phyloP scores from a whole-genome alignment of 495 filamentous ascomycete species.

The Aspergillus cavernicola region DNA sequence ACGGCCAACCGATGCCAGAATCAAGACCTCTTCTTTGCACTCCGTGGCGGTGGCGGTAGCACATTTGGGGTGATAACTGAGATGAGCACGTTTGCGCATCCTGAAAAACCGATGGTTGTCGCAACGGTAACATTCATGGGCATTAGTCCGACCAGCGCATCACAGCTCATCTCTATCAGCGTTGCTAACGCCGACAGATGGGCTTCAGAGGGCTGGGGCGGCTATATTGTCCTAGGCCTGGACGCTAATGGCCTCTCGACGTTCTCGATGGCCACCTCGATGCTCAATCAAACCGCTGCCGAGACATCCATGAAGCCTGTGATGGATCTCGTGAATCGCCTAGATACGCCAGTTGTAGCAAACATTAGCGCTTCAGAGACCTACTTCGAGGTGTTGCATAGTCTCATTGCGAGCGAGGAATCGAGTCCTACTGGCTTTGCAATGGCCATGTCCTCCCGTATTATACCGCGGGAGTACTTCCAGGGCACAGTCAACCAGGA shows the following conservation, averaged over 20 bases:
- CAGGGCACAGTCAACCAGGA: background rate
- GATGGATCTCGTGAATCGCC: slow-evolving; percentile 22
- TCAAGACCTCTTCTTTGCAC: slow-evolving; percentile 48
- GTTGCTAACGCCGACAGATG: slow-evolving; percentile 38
- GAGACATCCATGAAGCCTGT: slow-evolving; percentile 26
- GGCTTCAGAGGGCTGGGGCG: slow-evolving; percentile 47
- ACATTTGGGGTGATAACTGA: slow-evolving; percentile 52
- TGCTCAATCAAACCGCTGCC: slow-evolving; percentile 29
- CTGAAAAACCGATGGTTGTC: slow-evolving; percentile 27
- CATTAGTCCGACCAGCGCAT: slow-evolving; percentile 23
- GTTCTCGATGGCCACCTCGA: slow-evolving; percentile 37
- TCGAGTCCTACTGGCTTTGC: background rate
- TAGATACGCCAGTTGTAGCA: background rate
- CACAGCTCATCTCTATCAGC: slow-evolving; percentile 33
- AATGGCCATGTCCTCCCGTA: slow-evolving; percentile 8
- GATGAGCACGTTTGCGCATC: slow-evolving; percentile 38
- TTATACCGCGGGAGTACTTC: slow-evolving; percentile 6
- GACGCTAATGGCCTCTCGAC: slow-evolving; percentile 16
- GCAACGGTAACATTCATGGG: slow-evolving; percentile 34
- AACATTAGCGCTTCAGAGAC: slow-evolving; percentile 24
- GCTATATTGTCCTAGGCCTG: slow-evolving; percentile 26
- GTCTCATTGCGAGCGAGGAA: slow-evolving; percentile 10
- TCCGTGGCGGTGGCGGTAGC: slow-evolving; percentile 54
- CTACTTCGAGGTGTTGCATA: slow-evolving; percentile 24
- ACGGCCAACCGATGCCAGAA: slow-evolving; percentile 41